These are phyloP conservation scores for Fusarium xylarioides DNA, from an alignment of 2,329 filamentous ascomycete genomes.

Conservation along the genomic window DNA sequence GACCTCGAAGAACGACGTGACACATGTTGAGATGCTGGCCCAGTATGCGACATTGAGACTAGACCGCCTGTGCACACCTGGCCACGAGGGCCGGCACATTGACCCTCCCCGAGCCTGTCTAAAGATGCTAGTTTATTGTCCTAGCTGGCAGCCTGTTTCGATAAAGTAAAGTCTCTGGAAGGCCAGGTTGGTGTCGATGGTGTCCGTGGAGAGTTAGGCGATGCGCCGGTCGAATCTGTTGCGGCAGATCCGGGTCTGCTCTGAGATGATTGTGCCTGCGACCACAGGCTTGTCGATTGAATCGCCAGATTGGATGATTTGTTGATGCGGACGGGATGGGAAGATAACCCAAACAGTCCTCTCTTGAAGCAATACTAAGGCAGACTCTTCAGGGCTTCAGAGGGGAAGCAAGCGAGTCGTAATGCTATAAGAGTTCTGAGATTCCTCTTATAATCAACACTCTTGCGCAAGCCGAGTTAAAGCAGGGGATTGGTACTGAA, in stretches of 20 bases:
- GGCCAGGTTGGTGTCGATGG: slow-evolving; percentile 48
- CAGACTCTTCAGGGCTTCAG: slow-evolving; percentile 3
- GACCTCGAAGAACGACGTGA: slow-evolving; percentile 60
- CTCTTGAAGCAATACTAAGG: slow-evolving; percentile 17
- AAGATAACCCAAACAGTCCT: slow-evolving; percentile 49
- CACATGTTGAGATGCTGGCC: slow-evolving; percentile 64
- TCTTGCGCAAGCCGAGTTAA: slow-evolving; percentile 5
- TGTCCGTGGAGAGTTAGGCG: slow-evolving; percentile 49
- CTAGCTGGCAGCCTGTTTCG: slow-evolving; percentile 35
- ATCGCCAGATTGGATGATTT: slow-evolving; percentile 47
- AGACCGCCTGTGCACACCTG: slow-evolving; percentile 64
- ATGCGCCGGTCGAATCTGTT: slow-evolving; percentile 47
- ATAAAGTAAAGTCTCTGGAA: slow-evolving; percentile 31
- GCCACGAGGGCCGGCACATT: slow-evolving; percentile 66
- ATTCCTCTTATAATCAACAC: slow-evolving; percentile 2
- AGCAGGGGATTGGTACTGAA: slow-evolving; percentile 14
- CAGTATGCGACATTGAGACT: slow-evolving; percentile 72
- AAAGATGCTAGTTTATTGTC: slow-evolving; percentile 33
- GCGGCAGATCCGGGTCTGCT: slow-evolving; percentile 46
- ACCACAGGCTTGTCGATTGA: slow-evolving; percentile 47
- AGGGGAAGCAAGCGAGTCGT: slow-evolving; percentile 2
- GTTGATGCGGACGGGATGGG: slow-evolving; percentile 46
- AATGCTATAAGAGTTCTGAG: neutral
- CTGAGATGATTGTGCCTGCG: slow-evolving; percentile 46
- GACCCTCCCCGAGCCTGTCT: slow-evolving; percentile 50